Conservation (phyloP, 2,329 filamentous ascomycete genomes). For the Thielaviopsis populi region DNA sequence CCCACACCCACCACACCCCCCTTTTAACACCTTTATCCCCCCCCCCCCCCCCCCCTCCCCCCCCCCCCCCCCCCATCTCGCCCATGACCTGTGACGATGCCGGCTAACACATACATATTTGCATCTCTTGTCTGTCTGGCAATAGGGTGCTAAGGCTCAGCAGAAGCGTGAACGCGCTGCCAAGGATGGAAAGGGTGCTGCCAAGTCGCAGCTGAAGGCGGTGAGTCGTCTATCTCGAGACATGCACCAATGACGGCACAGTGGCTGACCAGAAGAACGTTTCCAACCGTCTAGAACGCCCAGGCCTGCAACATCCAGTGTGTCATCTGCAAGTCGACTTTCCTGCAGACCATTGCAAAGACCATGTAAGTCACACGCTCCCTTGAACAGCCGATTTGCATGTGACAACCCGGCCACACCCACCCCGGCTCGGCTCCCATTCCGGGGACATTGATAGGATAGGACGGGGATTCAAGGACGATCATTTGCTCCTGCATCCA, state of each 20-base stretch:
- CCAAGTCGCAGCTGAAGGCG: conserved; percentile 54
- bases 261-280: not conserved
- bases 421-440: not conserved
- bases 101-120: not conserved
- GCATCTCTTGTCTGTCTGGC: not conserved
- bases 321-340: conserved; percentile 60
- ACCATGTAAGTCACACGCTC: conserved; percentile 39
- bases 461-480: not conserved
- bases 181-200: conserved; percentile 41
- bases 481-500: not conserved
- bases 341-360: conserved; percentile 61
- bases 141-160: conserved; percentile 48
- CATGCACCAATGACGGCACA: not conserved
- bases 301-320: conserved; percentile 65
- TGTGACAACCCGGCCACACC: not conserved
- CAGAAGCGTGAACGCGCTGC: conserved; percentile 60
- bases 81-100: not conserved
- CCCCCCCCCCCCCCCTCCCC: not conserved
- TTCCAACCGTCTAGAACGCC: conserved; percentile 42
- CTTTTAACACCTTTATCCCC: too few relatives aligned
- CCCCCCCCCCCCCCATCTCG: not conserved
- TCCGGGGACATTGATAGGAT: not conserved
- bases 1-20: too few relatives aligned
- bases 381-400: conserved; percentile 21
- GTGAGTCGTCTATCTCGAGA: conserved; percentile 30